Evolutionary conservation across 1,139 yeast species (phyloP).

Genomic region (Pichia sp.): DNA sequence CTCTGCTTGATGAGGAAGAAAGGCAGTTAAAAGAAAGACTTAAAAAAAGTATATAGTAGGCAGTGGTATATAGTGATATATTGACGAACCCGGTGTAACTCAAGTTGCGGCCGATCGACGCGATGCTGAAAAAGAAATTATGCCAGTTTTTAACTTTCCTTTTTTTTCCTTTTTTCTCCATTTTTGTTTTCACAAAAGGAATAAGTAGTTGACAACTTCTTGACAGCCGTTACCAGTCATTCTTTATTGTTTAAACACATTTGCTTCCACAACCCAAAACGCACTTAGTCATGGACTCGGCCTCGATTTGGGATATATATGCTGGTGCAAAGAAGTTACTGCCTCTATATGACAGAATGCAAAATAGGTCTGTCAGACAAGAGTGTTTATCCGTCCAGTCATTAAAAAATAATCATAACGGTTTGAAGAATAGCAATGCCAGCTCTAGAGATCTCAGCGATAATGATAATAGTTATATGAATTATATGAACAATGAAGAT

Average conservation of each 20-base stretch:
- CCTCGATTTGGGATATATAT: slow-evolving; percentile 32
- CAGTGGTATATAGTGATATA: too few relatives aligned
- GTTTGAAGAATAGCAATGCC: not conserved
- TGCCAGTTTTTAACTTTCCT: not conserved
- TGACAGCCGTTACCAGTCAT: not conserved
- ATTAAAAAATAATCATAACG: slow-evolving; percentile 6
- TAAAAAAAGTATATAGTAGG: not conserved
- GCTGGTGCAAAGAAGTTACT: slow-evolving; percentile 28
- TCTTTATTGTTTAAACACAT: not conserved
- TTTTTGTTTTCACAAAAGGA: not conserved
- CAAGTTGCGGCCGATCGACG: not conserved
- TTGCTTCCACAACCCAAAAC: too few relatives aligned
- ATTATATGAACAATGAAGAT: slow-evolving; percentile 12
- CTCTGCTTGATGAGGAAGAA: slow-evolving; percentile 52
- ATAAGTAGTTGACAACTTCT: not conserved
- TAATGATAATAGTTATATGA: not conserved
- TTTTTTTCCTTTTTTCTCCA: not conserved
- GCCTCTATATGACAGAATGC: slow-evolving; percentile 30
- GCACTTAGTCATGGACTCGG: slow-evolving; percentile 23
- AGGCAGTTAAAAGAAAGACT: slow-evolving; percentile 4
- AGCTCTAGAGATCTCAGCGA: not conserved
- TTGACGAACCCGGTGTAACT: too few relatives aligned
- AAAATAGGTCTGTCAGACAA: slow-evolving; percentile 27
- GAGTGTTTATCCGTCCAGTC: slow-evolving; percentile 23
- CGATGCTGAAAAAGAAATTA: too few relatives aligned